Evolutionary conservation across 2,329 filamentous ascomycete species (phyloP), one percentile per base, ranked within the genome.

Genomic region (Colletotrichum eleusines): DNA sequence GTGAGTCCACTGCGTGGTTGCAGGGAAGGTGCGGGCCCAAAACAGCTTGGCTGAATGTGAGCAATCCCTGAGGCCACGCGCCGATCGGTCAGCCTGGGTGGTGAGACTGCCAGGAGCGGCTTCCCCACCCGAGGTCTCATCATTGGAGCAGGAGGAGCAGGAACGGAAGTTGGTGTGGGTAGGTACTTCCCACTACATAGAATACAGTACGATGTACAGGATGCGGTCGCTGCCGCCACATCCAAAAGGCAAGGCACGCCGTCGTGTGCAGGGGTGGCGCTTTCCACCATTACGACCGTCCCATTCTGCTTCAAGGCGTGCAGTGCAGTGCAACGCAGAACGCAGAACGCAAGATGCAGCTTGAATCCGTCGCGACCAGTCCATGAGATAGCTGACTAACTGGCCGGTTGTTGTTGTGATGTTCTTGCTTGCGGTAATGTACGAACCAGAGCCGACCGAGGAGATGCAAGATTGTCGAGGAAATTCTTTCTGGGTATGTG

Each of bases 11-110:
- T 66, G 71, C 72, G 55, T 73, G 72, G 72, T 71, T 71, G 57
- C 71, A 73, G 72, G 72, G 72, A 73, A 73, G 71, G 11, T 38
- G 66, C 60, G 55, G 70, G 18, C 65, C 64, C 50, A 69, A 69
- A 70, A 54, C 63, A 57, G 69, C 71, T 57, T 64, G 68, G 63
- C 63, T 62, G 26, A 44, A 66, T 65, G 66, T 64, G 59, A 60
- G 46, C 35, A 44, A 73, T 73, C 72, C 72, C 66, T 73, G 72
- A 71, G 65, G 71, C 72, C 72, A 73, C 66, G 72, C 72, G 72
- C 72, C 71, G 66, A 73, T 73, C 72, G 60, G 59, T 63, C 57
- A 64, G 64, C 57, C 64, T 55, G 44, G 44, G 33, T 71, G 58
- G 58, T 71, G 59, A 71, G 68, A 71, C 68, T 58, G 51, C 64